phyloP scores from a whole-genome alignment of 2,329 filamentous ascomycete species.

The Diaporthe citri region DNA sequence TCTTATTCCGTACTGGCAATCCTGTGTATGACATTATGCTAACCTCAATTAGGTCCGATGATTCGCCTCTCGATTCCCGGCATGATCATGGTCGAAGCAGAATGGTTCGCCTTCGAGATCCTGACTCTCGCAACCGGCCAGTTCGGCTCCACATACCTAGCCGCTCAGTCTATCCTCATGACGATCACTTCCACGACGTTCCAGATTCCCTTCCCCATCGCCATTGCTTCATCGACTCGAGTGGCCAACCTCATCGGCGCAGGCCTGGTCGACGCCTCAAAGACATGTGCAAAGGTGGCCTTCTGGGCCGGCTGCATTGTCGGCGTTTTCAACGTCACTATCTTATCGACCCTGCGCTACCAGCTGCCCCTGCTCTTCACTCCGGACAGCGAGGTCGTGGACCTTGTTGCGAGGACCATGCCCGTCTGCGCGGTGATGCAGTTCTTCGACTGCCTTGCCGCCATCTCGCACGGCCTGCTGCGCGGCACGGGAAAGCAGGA shows the following conservation, averaged over 20 bases:
- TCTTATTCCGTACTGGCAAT: constrained; percentile 49
- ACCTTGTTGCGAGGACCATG: constrained; percentile 76
- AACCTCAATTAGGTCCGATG: constrained; percentile 71
- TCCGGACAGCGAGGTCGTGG: constrained; percentile 77
- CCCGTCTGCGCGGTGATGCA: constrained; percentile 91
- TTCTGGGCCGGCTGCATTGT: constrained; percentile 76
- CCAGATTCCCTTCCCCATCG: constrained; percentile 92
- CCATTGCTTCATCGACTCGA: constrained; percentile 88
- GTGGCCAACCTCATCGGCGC: constrained; percentile 94
- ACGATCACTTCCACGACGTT: constrained; percentile 85
- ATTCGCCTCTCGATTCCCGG: constrained; percentile 88
- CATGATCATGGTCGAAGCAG: constrained; percentile 93
- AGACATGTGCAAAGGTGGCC: constrained; percentile 82
- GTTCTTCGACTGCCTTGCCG: constrained; percentile 84
- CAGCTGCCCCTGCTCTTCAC: constrained; percentile 85
- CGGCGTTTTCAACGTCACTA: constrained; percentile 81
- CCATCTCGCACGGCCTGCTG: constrained; percentile 85
- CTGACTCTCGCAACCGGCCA: constrained; percentile 86
- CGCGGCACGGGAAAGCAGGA: constrained; percentile 90
- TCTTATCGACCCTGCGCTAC: constrained; percentile 77
- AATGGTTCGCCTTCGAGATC: constrained; percentile 93
- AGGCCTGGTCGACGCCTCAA: constrained; percentile 82
- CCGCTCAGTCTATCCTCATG: constrained; percentile 87
- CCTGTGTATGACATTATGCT: background rate
- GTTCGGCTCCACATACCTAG: constrained; percentile 82